These are phyloP conservation scores for Seminavis robusta DNA, from an alignment of 108 stramenopile genomes.

Conservation along the genomic window DNA sequence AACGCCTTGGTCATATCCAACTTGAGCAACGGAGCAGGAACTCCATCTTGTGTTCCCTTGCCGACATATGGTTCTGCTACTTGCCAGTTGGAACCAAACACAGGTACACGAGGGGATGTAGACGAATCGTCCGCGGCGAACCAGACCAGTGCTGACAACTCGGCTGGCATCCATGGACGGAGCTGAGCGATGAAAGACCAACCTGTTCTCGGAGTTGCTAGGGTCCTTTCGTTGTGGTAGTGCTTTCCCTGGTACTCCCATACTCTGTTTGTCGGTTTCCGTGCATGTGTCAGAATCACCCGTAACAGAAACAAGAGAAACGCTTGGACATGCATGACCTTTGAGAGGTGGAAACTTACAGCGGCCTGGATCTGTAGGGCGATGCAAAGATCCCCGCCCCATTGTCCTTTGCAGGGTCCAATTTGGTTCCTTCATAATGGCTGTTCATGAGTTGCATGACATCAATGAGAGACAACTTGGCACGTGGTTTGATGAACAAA, in stretches of 20 bases:
- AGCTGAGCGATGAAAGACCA: slow-evolving; percentile 67
- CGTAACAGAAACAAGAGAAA: too few relatives aligned
- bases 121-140: slow-evolving; percentile 49
- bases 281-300: too few relatives aligned
- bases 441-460: slow-evolving; percentile 51
- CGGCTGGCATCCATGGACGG: slow-evolving; percentile 45
- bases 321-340: too few relatives aligned
- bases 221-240: slow-evolving; percentile 67
- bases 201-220: slow-evolving; percentile 61
- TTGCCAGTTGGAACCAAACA: slow-evolving; percentile 40
- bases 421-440: slow-evolving; percentile 62
- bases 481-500: slow-evolving; percentile 48
- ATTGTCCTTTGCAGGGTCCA: slow-evolving; percentile 54
- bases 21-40: slow-evolving; percentile 31
- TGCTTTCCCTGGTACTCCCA: slow-evolving; percentile 14
- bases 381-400: slow-evolving; percentile 41
- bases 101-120: slow-evolving; percentile 54
- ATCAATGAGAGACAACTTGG: slow-evolving; percentile 42
- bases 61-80: slow-evolving; percentile 47
- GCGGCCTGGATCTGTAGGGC: slow-evolving; percentile 56
- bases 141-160: slow-evolving; percentile 50
- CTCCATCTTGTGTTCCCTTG: slow-evolving; percentile 56
- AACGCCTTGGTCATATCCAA: slow-evolving; percentile 66
- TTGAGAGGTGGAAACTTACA: too few relatives aligned
- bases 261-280: too few relatives aligned